Conservation (phyloP, 176 grass and related monocot species). For the Thinopyrum elongatum region DNA sequence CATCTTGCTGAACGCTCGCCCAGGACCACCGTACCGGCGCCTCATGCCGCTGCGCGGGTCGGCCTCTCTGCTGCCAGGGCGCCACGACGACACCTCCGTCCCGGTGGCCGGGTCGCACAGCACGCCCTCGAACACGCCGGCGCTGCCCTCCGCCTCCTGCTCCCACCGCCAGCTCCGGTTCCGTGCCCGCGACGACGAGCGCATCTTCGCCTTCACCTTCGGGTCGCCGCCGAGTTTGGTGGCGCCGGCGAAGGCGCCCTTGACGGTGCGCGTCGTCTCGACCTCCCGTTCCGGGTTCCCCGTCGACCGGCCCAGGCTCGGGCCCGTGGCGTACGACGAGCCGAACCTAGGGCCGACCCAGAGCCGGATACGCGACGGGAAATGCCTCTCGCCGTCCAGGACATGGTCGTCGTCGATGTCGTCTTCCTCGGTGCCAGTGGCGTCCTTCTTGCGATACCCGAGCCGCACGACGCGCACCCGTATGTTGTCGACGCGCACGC, state of each 20-base stretch:
- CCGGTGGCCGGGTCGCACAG: constrained; percentile 63
- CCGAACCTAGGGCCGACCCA: constrained; percentile 74
- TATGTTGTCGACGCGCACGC: constrained; percentile 65
- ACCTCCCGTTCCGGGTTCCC: constrained; percentile 80
- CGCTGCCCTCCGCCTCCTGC: constrained; percentile 78
- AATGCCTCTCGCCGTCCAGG: constrained; percentile 60
- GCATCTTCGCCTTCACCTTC: constrained; percentile 52
- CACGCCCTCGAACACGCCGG: constrained; percentile 75
- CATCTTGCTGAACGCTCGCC: constrained; percentile 78
- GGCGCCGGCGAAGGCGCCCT: constrained; percentile 45
- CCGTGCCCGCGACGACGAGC: constrained; percentile 43
- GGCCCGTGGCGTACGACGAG: constrained; percentile 66
- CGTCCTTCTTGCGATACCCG: constrained; percentile 41
- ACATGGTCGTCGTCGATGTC: constrained; percentile 19
- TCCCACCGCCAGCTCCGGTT: constrained; percentile 87
- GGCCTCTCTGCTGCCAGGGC: not conserved
- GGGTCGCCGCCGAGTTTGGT: constrained; percentile 27
- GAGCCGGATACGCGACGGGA: constrained; percentile 73
- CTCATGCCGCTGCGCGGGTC: constrained; percentile 68
- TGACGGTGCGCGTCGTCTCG: constrained; percentile 63
- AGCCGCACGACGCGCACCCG: constrained; percentile 63
- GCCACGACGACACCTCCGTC: constrained; percentile 70
- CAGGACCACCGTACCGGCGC: constrained; percentile 42
- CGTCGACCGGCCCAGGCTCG: constrained; percentile 81
- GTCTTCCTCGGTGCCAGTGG: not conserved